phyloP scores from a whole-genome alignment of 2,329 filamentous ascomycete species.

The Colletotrichum melonis region DNA sequence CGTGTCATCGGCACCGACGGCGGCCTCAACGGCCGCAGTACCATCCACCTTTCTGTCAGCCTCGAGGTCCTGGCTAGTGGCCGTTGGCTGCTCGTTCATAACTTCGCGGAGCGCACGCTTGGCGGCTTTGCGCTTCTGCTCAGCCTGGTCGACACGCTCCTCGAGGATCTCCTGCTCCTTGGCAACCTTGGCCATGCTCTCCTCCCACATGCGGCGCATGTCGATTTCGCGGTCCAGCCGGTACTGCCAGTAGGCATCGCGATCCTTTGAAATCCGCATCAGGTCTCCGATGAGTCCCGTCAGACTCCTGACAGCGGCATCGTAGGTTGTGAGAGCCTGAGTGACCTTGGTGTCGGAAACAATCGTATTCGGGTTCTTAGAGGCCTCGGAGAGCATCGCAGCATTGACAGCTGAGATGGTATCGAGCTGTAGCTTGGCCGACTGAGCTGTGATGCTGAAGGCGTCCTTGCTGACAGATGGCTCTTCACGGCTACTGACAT shows the following conservation, averaged over 20 bases:
- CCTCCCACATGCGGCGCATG: conserved; percentile 96
- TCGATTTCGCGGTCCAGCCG: conserved; percentile 91
- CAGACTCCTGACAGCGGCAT: conserved; percentile 88
- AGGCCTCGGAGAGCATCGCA: conserved; percentile 80
- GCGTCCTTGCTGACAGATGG: conserved; percentile 87
- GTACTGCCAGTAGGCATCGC: conserved; percentile 97
- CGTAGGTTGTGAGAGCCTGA: conserved; percentile 86
- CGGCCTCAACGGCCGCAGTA: conserved; percentile 48
- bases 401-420: conserved; percentile 86
- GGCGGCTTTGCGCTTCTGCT: conserved; percentile 88
- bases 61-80: conserved; percentile 45
- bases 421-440: conserved; percentile 87
- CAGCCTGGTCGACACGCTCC: conserved; percentile 86
- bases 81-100: conserved; percentile 55
- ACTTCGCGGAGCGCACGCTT: conserved; percentile 91
- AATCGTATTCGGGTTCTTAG: conserved; percentile 74
- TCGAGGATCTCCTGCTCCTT: conserved; percentile 93
- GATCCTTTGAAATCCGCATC: conserved; percentile 90
- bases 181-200: conserved; percentile 98
- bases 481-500: conserved; percentile 80
- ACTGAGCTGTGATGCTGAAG: conserved; percentile 97
- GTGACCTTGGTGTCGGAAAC: conserved; percentile 82
- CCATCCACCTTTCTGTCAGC: conserved; percentile 38
- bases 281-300: conserved; percentile 87
- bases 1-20: conserved; percentile 32